Percentiles rank a stretch among this genome's conserved stretches.
phyloP scores from a whole-genome alignment of 805 yeast species.

The Spathaspora gorwiae region DNA sequence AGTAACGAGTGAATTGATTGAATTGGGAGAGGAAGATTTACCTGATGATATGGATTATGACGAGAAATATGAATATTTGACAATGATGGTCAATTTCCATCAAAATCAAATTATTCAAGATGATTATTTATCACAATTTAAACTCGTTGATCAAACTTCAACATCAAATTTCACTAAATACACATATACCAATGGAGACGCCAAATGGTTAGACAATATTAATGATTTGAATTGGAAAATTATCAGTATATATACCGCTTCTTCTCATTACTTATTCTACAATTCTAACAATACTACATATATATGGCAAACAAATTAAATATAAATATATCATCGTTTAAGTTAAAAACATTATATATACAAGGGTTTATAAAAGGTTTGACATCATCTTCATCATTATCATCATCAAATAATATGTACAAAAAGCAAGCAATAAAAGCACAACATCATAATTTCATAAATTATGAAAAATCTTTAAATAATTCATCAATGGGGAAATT shows the following conservation, averaged over 20 bases:
- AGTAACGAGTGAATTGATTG: not conserved
- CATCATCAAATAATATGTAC: not conserved
- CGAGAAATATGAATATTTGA: slow-evolving; percentile 1
- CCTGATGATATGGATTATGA: not conserved
- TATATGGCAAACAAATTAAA: not conserved
- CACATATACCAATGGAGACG: not conserved
- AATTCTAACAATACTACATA: too few species aligned
- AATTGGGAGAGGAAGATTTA: not conserved
- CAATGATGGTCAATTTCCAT: not conserved
- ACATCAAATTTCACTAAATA: not conserved
- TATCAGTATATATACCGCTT: not conserved
- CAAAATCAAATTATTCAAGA: not conserved
- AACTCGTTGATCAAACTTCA: not conserved
- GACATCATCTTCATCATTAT: too few species aligned
- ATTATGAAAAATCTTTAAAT: slow-evolving; percentile 8
- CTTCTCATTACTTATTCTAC: not conserved
- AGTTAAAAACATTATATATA: too few species aligned
- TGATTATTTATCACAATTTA: not conserved
- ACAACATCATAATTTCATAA: not conserved
- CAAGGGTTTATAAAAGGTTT: too few species aligned
- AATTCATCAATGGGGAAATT: slow-evolving; percentile 9
- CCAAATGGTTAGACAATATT: not conserved
- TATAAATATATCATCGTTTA: too few species aligned
- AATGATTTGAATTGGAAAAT: not conserved
- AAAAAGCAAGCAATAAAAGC: not conserved